Percentiles rank a stretch among this genome's conserved stretches.
These are phyloP conservation scores for Fagus crenata DNA, from an alignment of 306 rosid genomes.

Conservation along the genomic window DNA sequence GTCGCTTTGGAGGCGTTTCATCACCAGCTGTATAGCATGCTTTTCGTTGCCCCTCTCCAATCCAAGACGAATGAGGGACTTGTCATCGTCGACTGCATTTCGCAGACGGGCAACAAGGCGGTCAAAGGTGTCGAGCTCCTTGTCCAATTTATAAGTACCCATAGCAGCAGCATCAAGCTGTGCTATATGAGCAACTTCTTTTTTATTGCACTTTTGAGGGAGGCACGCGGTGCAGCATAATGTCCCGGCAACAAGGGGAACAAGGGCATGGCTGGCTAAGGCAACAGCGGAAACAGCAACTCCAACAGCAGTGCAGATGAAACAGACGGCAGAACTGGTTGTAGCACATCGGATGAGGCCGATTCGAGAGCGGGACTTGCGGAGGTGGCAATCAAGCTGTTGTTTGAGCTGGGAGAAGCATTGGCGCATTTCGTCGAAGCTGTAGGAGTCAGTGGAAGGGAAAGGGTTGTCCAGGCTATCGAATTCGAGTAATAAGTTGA, in stretches of 20 bases:
- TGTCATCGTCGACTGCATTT: conserved; percentile 51
- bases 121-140: conserved; percentile 53
- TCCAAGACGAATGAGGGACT: conserved; percentile 40
- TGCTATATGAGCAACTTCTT: conserved; percentile 38
- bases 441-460: conserved; percentile 31
- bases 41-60: conserved; percentile 52
- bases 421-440: conserved; percentile 34
- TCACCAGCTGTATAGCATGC: conserved; percentile 59
- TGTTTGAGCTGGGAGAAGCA: conserved; percentile 47
- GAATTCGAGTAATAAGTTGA: conserved; percentile 47
- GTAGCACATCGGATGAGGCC: conserved; percentile 42
- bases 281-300: conserved; percentile 10
- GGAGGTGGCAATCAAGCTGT: conserved; percentile 45
- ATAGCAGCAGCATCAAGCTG: conserved; percentile 63
- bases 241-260: conserved; percentile 25
- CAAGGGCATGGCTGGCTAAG: neutral
- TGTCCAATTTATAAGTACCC: conserved; percentile 46
- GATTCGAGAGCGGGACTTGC: conserved; percentile 44
- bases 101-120: conserved; percentile 55
- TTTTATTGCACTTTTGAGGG: conserved; percentile 18
- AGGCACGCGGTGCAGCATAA: conserved; percentile 23
- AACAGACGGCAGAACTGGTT: conserved; percentile 32
- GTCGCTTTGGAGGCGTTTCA: conserved; percentile 52
- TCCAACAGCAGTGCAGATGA: conserved; percentile 28
- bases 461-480: conserved; percentile 51